Evolutionary conservation across 192 early-diverging fungal species (phyloP), one percentile per base, ranked within the genome.

Genomic region (Podila verticillata): DNA sequence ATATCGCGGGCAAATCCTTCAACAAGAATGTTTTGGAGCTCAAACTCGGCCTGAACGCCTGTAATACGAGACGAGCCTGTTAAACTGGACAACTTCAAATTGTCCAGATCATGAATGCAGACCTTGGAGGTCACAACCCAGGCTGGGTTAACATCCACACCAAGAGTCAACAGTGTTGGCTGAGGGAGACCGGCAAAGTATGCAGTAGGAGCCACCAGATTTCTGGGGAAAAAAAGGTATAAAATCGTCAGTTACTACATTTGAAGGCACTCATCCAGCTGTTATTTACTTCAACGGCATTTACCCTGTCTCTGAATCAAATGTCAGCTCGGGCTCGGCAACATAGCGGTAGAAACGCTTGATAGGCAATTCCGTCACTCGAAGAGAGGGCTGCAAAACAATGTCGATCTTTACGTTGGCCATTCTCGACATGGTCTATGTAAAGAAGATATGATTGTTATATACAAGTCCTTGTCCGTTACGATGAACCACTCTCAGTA

Each of bases 301-400:
- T n/a, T 54, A n/a, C 51, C 51, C 51, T 24, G 51, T 54, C 24
- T 82, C 66, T 9, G 56, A 22, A 84, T 93, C 89, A 84, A 97
- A 97, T 31, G 73, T 72, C 5, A 90, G 89, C 47, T 87, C 82
- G 4, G 82, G 74, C 15, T 89, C 85, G 64, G 92, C 87, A 22
- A 96, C 91, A 81, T 95, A 98, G 49, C 96, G 90, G 74, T 98
- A 99, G 83, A 97, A 98, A 15, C 95, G 84, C 58, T 92, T 94
- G 28, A 97, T 73, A 0, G 96, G 96, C 7, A 95, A 70, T 61
- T 94, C 91, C 2, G 84, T 86, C 20, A 91, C 22, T 17, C 72
- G 65, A 0, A 72, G 48, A 7, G 67, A 24, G 9, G 95, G 95
- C 44, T 90, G 91, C 51, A 97, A 77, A 61, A 90, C 85, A 20